Evolutionary conservation across 108 stramenopile species (phyloP).

Genomic region (Cyclotella cryptica): DNA sequence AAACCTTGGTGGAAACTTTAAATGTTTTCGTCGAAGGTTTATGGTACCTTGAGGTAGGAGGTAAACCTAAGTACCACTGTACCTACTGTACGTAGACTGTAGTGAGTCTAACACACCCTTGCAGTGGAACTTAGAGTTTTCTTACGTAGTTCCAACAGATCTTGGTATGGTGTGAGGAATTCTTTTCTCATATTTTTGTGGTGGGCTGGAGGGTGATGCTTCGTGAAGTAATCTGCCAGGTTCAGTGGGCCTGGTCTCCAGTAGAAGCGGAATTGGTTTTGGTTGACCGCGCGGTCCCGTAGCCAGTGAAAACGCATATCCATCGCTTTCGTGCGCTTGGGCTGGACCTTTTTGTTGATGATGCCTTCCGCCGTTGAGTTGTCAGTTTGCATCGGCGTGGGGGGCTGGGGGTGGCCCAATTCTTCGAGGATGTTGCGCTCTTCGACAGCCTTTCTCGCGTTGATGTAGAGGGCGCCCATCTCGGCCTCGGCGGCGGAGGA

Average conservation of each 20-base stretch:
- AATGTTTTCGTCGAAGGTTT: no score
- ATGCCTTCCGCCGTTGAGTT: constrained; percentile 51
- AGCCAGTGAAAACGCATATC: not conserved
- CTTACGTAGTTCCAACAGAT: no score
- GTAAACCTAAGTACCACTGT: no score
- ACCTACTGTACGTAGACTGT: no score
- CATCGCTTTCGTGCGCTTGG: not conserved
- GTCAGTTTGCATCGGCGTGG: not conserved
- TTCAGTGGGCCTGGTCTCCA: not conserved
- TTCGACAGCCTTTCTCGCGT: constrained; percentile 23
- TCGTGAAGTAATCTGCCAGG: not conserved
- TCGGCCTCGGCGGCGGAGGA: constrained; percentile 53
- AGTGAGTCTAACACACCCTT: no score
- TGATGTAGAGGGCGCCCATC: constrained; percentile 31
- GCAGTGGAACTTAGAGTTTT: no score
- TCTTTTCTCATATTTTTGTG: not conserved
- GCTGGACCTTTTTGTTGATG: constrained; percentile 10
- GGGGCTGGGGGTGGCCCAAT: constrained; percentile 50
- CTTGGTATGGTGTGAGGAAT: not conserved
- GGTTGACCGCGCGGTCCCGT: not conserved
- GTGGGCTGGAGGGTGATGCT: not conserved
- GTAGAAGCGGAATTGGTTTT: constrained; percentile 3
- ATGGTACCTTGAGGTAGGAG: no score
- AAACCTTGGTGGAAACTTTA: no score
- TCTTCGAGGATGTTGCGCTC: constrained; percentile 21